Conservation (phyloP, 352 stramenopile genomes). For the Phytophthora syringae region DNA sequence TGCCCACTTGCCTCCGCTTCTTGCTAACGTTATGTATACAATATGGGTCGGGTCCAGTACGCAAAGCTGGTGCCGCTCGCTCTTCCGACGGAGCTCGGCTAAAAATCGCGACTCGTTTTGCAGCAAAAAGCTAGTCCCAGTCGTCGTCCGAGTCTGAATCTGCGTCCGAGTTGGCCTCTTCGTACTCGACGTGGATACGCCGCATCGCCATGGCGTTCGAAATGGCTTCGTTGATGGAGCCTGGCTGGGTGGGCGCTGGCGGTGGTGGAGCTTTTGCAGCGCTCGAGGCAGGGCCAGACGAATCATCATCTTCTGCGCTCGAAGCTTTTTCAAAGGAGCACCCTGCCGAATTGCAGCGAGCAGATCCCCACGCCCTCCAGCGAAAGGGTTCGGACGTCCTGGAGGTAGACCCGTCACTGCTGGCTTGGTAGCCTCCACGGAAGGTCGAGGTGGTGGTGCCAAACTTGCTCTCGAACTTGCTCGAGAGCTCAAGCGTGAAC, state of each 20-base stretch:
- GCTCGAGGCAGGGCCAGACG: constrained; percentile 22
- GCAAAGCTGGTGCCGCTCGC: constrained; percentile 5
- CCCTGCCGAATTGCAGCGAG: constrained; percentile 81
- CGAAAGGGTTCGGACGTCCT: constrained; percentile 71
- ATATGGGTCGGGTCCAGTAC: constrained; percentile 26
- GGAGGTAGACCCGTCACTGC: constrained; percentile 56
- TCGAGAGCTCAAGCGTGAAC: constrained; percentile 38
- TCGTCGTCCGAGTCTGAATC: constrained; percentile 84
- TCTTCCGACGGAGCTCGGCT: constrained; percentile 42
- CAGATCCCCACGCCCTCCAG: constrained; percentile 69
- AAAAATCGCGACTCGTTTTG: constrained; percentile 1
- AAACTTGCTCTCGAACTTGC: constrained; percentile 47
- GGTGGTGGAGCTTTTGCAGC: constrained; percentile 29
- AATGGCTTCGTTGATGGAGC: constrained; percentile 82
- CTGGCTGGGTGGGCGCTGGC: constrained; percentile 44
- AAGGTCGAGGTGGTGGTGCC: constrained; percentile 21
- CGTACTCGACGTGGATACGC: constrained; percentile 85
- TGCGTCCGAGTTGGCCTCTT: constrained; percentile 63
- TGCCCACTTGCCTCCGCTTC: constrained; percentile 11
- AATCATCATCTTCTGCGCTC: constrained; percentile 1
- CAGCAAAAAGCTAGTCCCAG: constrained; percentile 61
- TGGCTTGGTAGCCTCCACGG: constrained; percentile 23
- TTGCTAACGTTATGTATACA: too few relatives aligned
- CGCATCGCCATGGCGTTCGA: constrained; percentile 81
- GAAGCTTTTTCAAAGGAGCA: constrained; percentile 56